Evolutionary conservation across 352 stramenopile genomes (phyloP).

Genomic region (Phytopythium cucurbitacearum): DNA sequence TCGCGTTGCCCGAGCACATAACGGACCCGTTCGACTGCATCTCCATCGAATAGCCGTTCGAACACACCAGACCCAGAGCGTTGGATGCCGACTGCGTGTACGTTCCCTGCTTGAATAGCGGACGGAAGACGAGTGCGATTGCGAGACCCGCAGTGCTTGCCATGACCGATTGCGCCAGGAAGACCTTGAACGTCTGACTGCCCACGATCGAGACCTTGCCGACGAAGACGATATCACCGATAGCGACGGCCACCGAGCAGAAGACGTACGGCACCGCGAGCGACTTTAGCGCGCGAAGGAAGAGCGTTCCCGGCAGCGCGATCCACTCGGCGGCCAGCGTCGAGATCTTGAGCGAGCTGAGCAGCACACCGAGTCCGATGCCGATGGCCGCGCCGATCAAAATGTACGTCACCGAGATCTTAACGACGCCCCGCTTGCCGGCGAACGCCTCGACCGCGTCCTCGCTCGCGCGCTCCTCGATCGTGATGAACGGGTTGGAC

Average conservation of each 20-base stretch:
- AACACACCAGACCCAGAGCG: constrained; percentile 42
- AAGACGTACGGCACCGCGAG: constrained; percentile 81
- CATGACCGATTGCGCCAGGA: constrained; percentile 47
- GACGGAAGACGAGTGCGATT: constrained; percentile 48
- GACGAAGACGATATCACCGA: constrained; percentile 71
- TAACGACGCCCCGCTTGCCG: constrained; percentile 24
- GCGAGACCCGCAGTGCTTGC: constrained; percentile 42
- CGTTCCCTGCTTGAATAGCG: constrained; percentile 35
- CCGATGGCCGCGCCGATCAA: constrained; percentile 44
- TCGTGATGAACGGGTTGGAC: constrained; percentile 27
- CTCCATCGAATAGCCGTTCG: constrained; percentile 34
- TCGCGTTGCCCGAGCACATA: constrained; percentile 20
- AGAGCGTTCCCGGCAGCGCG: constrained; percentile 60
- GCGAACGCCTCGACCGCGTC: constrained; percentile 24
- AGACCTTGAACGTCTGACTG: constrained; percentile 56
- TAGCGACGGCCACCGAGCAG: constrained; percentile 66
- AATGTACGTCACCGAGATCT: constrained; percentile 46
- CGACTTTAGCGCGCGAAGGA: constrained; percentile 64
- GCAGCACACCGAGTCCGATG: constrained; percentile 44
- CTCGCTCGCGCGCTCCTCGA: constrained; percentile 16
- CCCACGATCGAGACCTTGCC: constrained; percentile 67
- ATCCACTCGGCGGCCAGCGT: constrained; percentile 45
- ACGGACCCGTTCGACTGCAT: constrained; percentile 22
- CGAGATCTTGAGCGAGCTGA: constrained; percentile 33
- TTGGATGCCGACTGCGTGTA: constrained; percentile 18